Evolutionary conservation across 106 monocot species (phyloP), one percentile per base, ranked within the genome.

Genomic region (Triglochin maritima): DNA sequence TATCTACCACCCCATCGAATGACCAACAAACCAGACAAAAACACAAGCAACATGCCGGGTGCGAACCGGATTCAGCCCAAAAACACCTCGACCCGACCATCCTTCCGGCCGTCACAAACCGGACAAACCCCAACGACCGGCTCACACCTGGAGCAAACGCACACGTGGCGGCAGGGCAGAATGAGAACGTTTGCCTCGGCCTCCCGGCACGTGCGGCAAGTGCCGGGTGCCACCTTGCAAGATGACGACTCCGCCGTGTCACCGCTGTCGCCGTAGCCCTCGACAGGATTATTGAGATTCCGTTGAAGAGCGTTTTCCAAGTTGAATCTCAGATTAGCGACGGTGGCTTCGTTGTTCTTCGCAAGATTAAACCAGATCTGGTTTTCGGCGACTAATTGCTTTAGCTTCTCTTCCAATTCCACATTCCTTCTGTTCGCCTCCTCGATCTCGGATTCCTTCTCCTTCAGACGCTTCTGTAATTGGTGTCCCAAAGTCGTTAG

Each of bases 131-230:
- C 75, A 10, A 78, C 8, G 66, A 4, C 11, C 0, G 82, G 4
- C 2, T 82, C 85, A 60, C 88, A 89, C 3, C 60, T 67, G 55
- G 54, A 57, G 85, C 85, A 89, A 3, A 85, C 47, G 73, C 82
- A 85, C 2, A 89, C 78, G 54, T 89, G 88, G 53, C 80, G 67
- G 76, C 88, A 89, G 16, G 85, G 88, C 11, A 89, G 82, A 66
- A 89, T 46, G 72, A 89, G 80, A 3, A 82, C 75, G 62, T 70
- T 59, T 15, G 66, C 88, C 45, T 83, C 83, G 60, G 63, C 47
- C n/a, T 50, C 78, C 4, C 56, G 46, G 78, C 89, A 89, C 16
- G 57, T 48, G 74, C 47, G 74, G 76, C 89, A 89, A 50, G 14
- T 66, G 54, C 56, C 76, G 9, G 4, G 4, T 29, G 5, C 44